A percentile compares a stretch with the other conserved stretches of the same genome.
These are phyloP conservation scores for Hyaloscypha finlandica DNA, from an alignment of 495 filamentous ascomycete species.

Conservation along the genomic window DNA sequence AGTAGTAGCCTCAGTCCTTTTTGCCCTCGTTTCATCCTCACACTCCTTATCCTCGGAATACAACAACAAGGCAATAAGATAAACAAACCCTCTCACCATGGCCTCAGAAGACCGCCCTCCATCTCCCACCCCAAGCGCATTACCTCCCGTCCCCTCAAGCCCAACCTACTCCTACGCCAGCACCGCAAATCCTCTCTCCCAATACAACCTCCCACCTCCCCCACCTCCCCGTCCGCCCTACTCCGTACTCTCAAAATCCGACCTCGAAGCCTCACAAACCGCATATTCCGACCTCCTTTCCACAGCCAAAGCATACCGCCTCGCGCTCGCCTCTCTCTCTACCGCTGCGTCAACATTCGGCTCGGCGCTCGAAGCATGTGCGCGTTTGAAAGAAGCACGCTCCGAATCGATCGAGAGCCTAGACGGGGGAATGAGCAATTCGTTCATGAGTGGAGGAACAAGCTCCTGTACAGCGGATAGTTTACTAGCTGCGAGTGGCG, in stretches of 20 bases:
- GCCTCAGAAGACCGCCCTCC: conserved; percentile 32
- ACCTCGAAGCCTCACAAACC: conserved; percentile 58
- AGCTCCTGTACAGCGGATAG: conserved; percentile 60
- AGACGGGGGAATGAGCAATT: conserved; percentile 43
- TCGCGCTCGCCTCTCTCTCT: conserved; percentile 57
- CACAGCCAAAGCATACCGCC: conserved; percentile 59
- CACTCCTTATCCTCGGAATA: neutral
- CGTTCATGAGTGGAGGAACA: conserved; percentile 45
- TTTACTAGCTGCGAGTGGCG: conserved; percentile 57
- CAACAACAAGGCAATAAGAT: neutral
- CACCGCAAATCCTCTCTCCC: conserved; percentile 57
- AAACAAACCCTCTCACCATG: conserved; percentile 21
- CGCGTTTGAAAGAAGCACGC: conserved; percentile 62
- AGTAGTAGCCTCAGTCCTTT: neutral
- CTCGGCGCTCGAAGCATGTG: conserved; percentile 61
- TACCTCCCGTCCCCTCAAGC: conserved; percentile 55
- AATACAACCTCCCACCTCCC: conserved; percentile 55
- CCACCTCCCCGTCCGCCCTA: conserved; percentile 56
- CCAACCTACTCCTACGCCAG: conserved; percentile 63
- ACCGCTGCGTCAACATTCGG: conserved; percentile 61
- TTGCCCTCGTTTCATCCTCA: neutral
- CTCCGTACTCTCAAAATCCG: conserved; percentile 58
- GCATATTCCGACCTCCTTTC: conserved; percentile 62
- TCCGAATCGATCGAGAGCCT: conserved; percentile 37
- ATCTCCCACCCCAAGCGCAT: conserved; percentile 48